Evolutionary conservation across 2,329 filamentous ascomycete genomes (phyloP).

Genomic region (Periconia sp.): DNA sequence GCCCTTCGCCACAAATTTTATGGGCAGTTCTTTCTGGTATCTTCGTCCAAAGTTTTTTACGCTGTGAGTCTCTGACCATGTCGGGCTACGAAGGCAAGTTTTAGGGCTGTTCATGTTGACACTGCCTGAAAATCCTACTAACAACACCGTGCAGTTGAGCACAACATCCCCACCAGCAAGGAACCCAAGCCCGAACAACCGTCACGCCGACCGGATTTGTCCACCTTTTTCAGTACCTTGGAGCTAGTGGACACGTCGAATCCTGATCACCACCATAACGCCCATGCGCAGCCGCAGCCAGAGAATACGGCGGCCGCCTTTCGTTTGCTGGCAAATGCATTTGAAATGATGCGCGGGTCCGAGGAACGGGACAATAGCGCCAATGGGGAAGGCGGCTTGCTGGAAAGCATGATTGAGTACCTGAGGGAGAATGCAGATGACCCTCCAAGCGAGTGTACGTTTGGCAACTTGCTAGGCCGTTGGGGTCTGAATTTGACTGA

Average conservation of each 20-base stretch:
- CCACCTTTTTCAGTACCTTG: slow-evolving; percentile 65
- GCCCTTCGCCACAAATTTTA: slow-evolving; percentile 2
- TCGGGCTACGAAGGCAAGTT: slow-evolving; percentile 50
- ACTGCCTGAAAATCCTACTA: slow-evolving; percentile 4
- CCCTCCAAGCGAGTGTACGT: slow-evolving; percentile 55
- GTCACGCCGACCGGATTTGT: slow-evolving; percentile 63
- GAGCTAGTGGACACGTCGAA: slow-evolving; percentile 60
- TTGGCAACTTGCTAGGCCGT: too few relatives aligned
- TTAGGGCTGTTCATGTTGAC: slow-evolving; percentile 6
- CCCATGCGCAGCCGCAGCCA: slow-evolving; percentile 62
- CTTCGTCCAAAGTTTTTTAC: neutral
- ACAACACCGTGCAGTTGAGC: slow-evolving; percentile 46
- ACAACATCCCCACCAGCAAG: slow-evolving; percentile 46
- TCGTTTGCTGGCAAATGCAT: slow-evolving; percentile 62
- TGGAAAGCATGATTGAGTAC: slow-evolving; percentile 58
- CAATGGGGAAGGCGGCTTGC: slow-evolving; percentile 36
- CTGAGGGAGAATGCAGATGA: slow-evolving; percentile 59
- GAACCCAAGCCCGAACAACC: slow-evolving; percentile 39
- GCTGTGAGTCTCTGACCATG: slow-evolving; percentile 32
- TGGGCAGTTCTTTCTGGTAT: neutral
- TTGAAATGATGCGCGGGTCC: slow-evolving; percentile 57
- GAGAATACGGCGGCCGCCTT: slow-evolving; percentile 63
- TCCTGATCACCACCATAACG: slow-evolving; percentile 53
- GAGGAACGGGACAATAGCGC: slow-evolving; percentile 28
- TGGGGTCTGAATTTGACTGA: too few relatives aligned